Evolutionary conservation across 2,329 filamentous ascomycete genomes (phyloP).

Genomic region (Sclerotinia minor): DNA sequence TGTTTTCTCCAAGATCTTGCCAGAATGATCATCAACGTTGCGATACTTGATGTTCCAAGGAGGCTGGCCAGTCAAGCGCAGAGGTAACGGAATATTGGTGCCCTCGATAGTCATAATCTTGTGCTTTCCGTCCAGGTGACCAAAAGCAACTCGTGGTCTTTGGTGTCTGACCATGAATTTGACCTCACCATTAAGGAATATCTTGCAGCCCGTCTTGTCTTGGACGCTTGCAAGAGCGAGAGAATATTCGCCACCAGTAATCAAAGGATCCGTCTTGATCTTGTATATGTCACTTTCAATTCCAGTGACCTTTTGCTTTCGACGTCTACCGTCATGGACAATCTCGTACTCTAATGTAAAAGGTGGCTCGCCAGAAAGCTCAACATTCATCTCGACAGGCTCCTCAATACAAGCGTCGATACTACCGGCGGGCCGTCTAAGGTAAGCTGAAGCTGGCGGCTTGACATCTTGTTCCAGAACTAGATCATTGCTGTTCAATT

Average conservation of each 20-base stretch:
- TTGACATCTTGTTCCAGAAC: slow-evolving; percentile 86
- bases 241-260: slow-evolving; percentile 85
- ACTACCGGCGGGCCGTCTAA: slow-evolving; percentile 55
- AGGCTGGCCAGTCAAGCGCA: slow-evolving; percentile 80
- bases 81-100: slow-evolving; percentile 69
- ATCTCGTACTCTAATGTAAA: slow-evolving; percentile 92
- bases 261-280: slow-evolving; percentile 73
- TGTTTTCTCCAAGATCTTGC: slow-evolving; percentile 49
- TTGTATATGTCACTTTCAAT: slow-evolving; percentile 64
- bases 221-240: slow-evolving; percentile 82
- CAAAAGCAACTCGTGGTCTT: slow-evolving; percentile 83
- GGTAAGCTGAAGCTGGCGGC: slow-evolving; percentile 80
- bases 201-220: slow-evolving; percentile 83
- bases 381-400: slow-evolving; percentile 70
- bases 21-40: slow-evolving; percentile 57
- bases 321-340: slow-evolving; percentile 83
- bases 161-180: slow-evolving; percentile 87
- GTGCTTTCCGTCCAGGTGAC: slow-evolving; percentile 77
- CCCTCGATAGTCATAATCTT: slow-evolving; percentile 75
- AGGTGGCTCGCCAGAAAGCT: slow-evolving; percentile 77
- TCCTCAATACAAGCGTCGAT: slow-evolving; percentile 81
- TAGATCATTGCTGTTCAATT: slow-evolving; percentile 61
- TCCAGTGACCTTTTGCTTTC: slow-evolving; percentile 62
- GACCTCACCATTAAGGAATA: slow-evolving; percentile 78
- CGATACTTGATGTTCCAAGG: slow-evolving; percentile 82